Conservation (phyloP, 345 rosid genomes). For the Sisymbrium altissimum region DNA sequence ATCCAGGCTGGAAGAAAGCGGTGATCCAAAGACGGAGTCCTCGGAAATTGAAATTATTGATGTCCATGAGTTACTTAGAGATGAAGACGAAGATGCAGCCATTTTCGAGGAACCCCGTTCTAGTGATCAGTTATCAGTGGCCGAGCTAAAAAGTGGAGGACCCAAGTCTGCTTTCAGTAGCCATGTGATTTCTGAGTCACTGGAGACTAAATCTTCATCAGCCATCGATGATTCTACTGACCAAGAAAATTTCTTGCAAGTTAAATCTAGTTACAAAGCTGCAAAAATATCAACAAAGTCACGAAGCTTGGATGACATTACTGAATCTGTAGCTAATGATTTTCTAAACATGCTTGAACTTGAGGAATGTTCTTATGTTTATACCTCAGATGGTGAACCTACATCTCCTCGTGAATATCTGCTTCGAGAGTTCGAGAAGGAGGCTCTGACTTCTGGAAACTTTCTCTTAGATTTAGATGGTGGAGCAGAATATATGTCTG, state of each 20-base stretch:
- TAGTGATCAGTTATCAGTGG: constrained; percentile 16
- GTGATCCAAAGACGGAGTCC: constrained; percentile 26
- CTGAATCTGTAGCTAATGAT: constrained; percentile 63
- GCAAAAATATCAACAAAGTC: constrained; percentile 41
- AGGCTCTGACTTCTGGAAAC: constrained; percentile 52
- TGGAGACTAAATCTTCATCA: constrained; percentile 32
- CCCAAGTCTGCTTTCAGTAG: constrained; percentile 36
- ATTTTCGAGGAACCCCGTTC: constrained; percentile 24
- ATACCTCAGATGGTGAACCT: constrained; percentile 45
- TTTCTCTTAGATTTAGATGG: constrained; percentile 41
- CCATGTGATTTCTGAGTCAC: constrained; percentile 36
- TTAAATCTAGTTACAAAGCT: constrained; percentile 42
- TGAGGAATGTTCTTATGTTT: constrained; percentile 40
- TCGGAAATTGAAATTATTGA: constrained; percentile 47
- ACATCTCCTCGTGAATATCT: constrained; percentile 82
- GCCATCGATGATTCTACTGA: constrained; percentile 29
- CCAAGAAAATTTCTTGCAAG: constrained; percentile 36
- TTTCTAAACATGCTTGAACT: constrained; percentile 63
- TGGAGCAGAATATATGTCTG: constrained; percentile 22
- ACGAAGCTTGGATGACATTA: constrained; percentile 57
- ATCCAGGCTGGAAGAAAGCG: constrained; percentile 26
- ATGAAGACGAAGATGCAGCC: constrained; percentile 40
- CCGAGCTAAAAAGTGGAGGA: constrained; percentile 32
- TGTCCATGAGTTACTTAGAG: constrained; percentile 50
- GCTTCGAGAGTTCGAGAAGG: constrained; percentile 71